These are phyloP conservation scores for Wallacemonas collosoma DNA, from an alignment of 208 protist genomes.

Conservation along the genomic window DNA sequence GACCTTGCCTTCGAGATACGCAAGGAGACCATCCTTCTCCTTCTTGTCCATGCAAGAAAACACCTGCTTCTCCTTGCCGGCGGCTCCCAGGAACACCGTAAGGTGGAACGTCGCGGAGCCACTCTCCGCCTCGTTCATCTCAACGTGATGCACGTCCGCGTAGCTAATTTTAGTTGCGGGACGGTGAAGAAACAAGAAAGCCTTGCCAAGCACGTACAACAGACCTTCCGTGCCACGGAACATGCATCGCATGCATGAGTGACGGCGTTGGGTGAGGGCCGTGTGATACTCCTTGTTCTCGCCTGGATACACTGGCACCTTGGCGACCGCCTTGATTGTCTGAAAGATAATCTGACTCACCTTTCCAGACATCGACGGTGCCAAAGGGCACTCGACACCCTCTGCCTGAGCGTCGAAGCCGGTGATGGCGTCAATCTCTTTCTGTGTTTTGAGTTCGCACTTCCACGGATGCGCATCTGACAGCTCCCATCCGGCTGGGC, in stretches of 20 bases:
- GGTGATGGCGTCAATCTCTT: conserved; percentile 67
- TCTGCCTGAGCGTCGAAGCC: conserved; percentile 23
- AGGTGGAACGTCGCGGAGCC: conserved; percentile 77
- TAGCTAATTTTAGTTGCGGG: conserved; percentile 66
- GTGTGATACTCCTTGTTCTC: conserved; percentile 83
- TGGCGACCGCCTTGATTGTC: conserved; percentile 75
- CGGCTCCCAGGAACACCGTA: conserved; percentile 44
- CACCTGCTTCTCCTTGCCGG: conserved; percentile 57
- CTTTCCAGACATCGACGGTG: conserved; percentile 75
- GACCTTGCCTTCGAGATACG: conserved; percentile 60
- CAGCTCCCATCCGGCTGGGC: conserved; percentile 54
- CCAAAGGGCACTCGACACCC: conserved; percentile 38
- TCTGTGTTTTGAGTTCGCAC: conserved; percentile 75
- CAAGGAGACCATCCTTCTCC: conserved; percentile 65
- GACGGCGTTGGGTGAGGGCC: conserved; percentile 38
- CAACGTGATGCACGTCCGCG: conserved; percentile 49
- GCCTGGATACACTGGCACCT: conserved; percentile 72
- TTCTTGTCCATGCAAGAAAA: conserved; percentile 70
- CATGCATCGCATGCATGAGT: conserved; percentile 77
- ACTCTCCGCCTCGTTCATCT: conserved; percentile 74
- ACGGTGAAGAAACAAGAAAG: conserved; percentile 82
- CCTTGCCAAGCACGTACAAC: conserved; percentile 74
- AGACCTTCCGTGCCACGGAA: conserved; percentile 74
- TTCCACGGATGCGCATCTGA: conserved; percentile 75
- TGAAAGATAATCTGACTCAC: conserved; percentile 87